phyloP scores from a whole-genome alignment of 2,329 filamentous ascomycete genomes.

The Emmonsia crescens region DNA sequence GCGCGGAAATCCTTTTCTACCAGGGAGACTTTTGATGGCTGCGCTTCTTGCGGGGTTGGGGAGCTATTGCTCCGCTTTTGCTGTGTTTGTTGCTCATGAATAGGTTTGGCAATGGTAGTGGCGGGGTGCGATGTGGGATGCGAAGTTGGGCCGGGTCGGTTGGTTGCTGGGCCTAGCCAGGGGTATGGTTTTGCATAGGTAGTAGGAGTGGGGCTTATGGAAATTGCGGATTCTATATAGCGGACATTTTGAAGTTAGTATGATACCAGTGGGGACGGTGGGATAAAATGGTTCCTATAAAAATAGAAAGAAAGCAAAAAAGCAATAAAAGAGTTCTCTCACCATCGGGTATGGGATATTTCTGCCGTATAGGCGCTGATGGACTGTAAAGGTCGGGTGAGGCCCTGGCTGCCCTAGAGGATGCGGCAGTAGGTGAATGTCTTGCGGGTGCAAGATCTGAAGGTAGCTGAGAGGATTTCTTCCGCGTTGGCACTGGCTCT shows the following conservation, averaged over 20 bases:
- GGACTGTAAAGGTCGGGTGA: background rate
- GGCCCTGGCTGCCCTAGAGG: background rate
- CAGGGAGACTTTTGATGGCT: constrained; percentile 16
- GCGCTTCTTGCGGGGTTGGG: background rate
- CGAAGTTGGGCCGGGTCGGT: constrained; percentile 3
- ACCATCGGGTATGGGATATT: background rate
- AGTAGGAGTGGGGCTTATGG: background rate
- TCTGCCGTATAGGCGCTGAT: background rate
- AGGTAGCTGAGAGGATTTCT: background rate
- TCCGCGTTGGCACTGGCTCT: constrained; percentile 1
- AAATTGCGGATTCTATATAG: background rate
- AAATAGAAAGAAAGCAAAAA: background rate
- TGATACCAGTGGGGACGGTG: background rate
- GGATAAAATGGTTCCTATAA: background rate
- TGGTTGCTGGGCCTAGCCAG: background rate
- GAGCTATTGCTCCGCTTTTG: background rate
- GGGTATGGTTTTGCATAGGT: background rate
- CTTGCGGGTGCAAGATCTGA: background rate
- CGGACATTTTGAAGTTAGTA: background rate
- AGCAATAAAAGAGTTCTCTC: background rate
- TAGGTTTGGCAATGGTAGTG: background rate
- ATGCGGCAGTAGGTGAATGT: background rate
- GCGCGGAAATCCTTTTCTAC: constrained; percentile 29
- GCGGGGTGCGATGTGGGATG: constrained; percentile 1
- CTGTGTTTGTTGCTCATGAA: background rate